Evolutionary conservation across 164 flowering plant species (phyloP).

Genomic region (Amborella trichopoda): DNA sequence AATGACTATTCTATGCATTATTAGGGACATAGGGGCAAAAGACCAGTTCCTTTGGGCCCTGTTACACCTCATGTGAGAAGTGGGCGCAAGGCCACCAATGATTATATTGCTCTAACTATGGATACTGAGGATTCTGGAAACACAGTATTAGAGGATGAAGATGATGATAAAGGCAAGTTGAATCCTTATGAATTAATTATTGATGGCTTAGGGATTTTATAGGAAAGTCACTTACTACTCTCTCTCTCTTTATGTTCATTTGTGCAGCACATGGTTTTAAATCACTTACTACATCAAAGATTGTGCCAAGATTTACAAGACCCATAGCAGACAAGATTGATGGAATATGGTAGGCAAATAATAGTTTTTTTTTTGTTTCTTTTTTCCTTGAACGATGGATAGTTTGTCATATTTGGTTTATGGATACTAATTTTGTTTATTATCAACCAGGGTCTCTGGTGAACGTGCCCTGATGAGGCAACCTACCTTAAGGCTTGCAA

Average conservation of each 20-base stretch:
- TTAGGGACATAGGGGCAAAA: conserved; percentile 46
- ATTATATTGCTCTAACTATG: conserved; percentile 82
- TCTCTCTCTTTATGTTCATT: background rate
- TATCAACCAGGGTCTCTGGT: conserved; percentile 75
- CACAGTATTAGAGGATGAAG: conserved; percentile 54
- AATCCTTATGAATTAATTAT: background rate
- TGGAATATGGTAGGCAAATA: conserved; percentile 70
- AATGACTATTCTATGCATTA: background rate
- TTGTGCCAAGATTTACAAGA: conserved; percentile 82
- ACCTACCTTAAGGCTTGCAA: conserved; percentile 79
- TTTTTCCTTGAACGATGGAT: background rate
- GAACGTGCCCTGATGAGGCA: conserved; percentile 89
- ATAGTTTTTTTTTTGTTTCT: background rate
- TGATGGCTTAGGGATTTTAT: background rate
- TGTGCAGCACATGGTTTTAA: conserved; percentile 85
- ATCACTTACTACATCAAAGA: conserved; percentile 77
- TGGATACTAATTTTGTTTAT: conserved; percentile 1
- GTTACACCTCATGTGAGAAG: conserved; percentile 66
- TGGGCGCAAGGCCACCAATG: conserved; percentile 67
- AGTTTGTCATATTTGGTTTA: background rate
- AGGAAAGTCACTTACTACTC: background rate
- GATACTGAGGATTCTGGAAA: conserved; percentile 42
- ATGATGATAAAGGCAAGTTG: conserved; percentile 84
- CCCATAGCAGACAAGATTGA: conserved; percentile 79
- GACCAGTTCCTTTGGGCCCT: conserved; percentile 40